Conservation (phyloP, 1,139 yeast species). For the Candida frijolesensis region DNA sequence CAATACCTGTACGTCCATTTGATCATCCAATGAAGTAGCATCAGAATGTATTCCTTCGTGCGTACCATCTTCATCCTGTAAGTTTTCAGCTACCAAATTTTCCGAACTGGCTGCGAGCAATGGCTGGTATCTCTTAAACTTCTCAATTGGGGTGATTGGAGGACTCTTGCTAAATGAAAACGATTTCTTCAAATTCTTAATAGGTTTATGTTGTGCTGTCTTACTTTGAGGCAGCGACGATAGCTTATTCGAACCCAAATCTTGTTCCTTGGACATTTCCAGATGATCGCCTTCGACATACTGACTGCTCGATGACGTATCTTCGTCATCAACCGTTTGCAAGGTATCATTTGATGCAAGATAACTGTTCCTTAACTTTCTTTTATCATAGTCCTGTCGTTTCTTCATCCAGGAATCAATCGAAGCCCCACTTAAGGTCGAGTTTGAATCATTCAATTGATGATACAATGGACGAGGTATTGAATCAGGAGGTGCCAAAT, state of each 20-base stretch:
- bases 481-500: constrained; percentile 13
- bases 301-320: neutral
- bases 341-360: constrained; percentile 29
- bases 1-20: constrained; percentile 70
- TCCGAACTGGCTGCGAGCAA: constrained; percentile 14
- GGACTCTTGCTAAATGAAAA: constrained; percentile 23
- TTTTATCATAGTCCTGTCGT: constrained; percentile 48
- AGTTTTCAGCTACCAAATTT: constrained; percentile 11
- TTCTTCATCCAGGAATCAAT: constrained; percentile 57
- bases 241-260: constrained; percentile 1
- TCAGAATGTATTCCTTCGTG: constrained; percentile 16
- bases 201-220: constrained; percentile 11
- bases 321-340: constrained; percentile 18
- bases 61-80: constrained; percentile 12
- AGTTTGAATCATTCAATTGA: constrained; percentile 37
- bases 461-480: constrained; percentile 12
- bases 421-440: constrained; percentile 36
- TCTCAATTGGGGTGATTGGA: constrained; percentile 15
- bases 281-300: constrained; percentile 2
- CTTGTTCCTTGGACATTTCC: constrained; percentile 1
- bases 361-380: constrained; percentile 25
- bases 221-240: neutral
- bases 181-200: constrained; percentile 19
- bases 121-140: constrained; percentile 15
- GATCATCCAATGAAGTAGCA: constrained; percentile 37